Percentiles rank a stretch among this genome's conserved stretches.
These are phyloP conservation scores for Kockiozyma suomiensis DNA, from an alignment of 805 yeast species.

Conservation along the genomic window DNA sequence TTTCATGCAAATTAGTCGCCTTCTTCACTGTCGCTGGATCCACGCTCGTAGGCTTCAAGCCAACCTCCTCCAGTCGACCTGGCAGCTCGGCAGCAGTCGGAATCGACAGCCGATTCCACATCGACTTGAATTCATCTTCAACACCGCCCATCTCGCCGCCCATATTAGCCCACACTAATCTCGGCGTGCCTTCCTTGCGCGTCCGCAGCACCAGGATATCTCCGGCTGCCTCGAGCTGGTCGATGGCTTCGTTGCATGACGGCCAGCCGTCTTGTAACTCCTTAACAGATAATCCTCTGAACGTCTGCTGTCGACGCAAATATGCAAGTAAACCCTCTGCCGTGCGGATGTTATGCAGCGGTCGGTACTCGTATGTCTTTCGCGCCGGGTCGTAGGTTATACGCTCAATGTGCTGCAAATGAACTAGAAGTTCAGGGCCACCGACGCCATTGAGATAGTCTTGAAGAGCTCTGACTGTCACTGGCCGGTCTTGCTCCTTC, in stretches of 20 bases:
- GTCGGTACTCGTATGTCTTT: slow-evolving; percentile 78
- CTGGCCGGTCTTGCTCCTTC: slow-evolving; percentile 62
- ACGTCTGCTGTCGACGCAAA: slow-evolving; percentile 78
- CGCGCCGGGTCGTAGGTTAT: slow-evolving; percentile 65
- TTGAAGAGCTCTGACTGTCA: slow-evolving; percentile 64
- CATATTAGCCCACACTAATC: slow-evolving; percentile 85
- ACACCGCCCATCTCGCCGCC: slow-evolving; percentile 73
- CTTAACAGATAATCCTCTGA: slow-evolving; percentile 82
- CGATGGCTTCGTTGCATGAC: slow-evolving; percentile 77
- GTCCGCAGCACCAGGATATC: slow-evolving; percentile 83
- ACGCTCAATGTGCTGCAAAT: slow-evolving; percentile 74
- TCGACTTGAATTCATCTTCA: slow-evolving; percentile 76
- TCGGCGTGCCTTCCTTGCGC: slow-evolving; percentile 91
- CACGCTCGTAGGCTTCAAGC: slow-evolving; percentile 96
- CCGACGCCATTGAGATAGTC: slow-evolving; percentile 64
- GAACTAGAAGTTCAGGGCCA: slow-evolving; percentile 67
- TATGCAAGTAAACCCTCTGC: slow-evolving; percentile 75
- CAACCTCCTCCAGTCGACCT: slow-evolving; percentile 71
- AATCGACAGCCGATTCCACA: slow-evolving; percentile 78
- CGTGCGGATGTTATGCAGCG: slow-evolving; percentile 82
- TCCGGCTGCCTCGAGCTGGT: slow-evolving; percentile 63
- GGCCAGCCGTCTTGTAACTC: slow-evolving; percentile 92
- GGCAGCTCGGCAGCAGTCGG: slow-evolving; percentile 86
- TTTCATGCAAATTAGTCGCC: slow-evolving; percentile 55
- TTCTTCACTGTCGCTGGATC: slow-evolving; percentile 92